A percentile compares a stretch with the other conserved stretches of the same genome.
Evolutionary conservation across 805 yeast species (phyloP).

Genomic region (Sugiyamaella chiloensis): DNA sequence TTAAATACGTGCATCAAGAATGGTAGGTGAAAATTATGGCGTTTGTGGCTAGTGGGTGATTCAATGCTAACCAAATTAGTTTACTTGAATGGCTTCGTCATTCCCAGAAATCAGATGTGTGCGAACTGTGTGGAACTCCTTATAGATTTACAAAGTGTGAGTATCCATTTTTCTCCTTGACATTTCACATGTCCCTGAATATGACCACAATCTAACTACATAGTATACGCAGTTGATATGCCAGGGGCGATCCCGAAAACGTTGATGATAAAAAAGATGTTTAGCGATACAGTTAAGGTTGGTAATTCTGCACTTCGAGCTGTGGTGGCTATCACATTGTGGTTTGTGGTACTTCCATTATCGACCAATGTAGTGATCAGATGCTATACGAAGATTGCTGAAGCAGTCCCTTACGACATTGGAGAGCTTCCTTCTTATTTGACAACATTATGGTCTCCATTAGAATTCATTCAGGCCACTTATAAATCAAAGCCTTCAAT

Average conservation of each 20-base stretch:
- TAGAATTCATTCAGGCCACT: conserved; percentile 3
- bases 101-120: conserved; percentile 57
- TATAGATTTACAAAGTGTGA: conserved; percentile 57
- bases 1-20: conserved; percentile 88
- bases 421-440: not conserved
- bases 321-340: conserved; percentile 21
- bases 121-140: conserved; percentile 85
- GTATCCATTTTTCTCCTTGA: not conserved
- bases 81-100: conserved; percentile 81
- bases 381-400: conserved; percentile 22
- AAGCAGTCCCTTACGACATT: conserved; percentile 20
- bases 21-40: conserved; percentile 49
- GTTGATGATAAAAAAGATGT: conserved; percentile 44
- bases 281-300: conserved; percentile 21
- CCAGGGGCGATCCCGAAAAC: conserved; percentile 59
- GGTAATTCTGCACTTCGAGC: conserved; percentile 22
- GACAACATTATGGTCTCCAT: conserved; percentile 2
- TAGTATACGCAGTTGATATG: conserved; percentile 58
- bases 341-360: conserved; percentile 31
- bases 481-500: conserved; percentile 6
- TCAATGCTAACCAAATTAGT: conserved; percentile 24
- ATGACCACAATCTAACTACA: not conserved
- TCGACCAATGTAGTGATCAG: conserved; percentile 23
- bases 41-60: not conserved
- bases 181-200: too few species aligned